Conservation (phyloP, 75 land plant genomes). For the Picea sitchensis region DNA sequence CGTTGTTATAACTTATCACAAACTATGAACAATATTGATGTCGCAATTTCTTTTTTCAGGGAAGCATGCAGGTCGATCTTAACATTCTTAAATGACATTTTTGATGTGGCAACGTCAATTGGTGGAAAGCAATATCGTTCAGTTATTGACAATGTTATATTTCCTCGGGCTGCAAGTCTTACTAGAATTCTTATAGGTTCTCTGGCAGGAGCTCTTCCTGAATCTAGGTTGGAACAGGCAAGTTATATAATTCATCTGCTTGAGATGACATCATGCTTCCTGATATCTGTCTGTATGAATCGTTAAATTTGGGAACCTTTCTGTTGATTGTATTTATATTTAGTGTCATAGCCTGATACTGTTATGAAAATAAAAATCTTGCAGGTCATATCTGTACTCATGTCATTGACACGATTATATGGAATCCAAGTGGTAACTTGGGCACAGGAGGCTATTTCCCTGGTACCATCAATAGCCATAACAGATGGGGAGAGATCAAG, state of each 20-base stretch:
- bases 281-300: background rate
- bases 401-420: constrained; percentile 68
- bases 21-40: background rate
- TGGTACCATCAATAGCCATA: constrained; percentile 69
- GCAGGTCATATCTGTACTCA: constrained; percentile 73
- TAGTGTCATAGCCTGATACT: background rate
- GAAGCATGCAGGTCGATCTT: constrained; percentile 96
- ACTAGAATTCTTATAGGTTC: constrained; percentile 83
- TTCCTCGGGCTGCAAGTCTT: constrained; percentile 77
- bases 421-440: constrained; percentile 62
- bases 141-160: constrained; percentile 58
- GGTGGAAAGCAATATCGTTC: constrained; percentile 51
- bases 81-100: constrained; percentile 76
- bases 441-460: constrained; percentile 62
- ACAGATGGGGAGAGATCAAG: constrained; percentile 72
- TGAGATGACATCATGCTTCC: background rate
- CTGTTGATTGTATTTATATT: background rate
- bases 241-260: background rate
- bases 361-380: constrained; percentile 7
- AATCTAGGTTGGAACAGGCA: constrained; percentile 84
- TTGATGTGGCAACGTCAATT: constrained; percentile 61
- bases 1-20: background rate
- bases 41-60: constrained; percentile 37
- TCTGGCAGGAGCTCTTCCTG: constrained; percentile 93
- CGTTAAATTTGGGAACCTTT: background rate